A percentile compares a stretch with the other conserved stretches of the same genome.
Evolutionary conservation across 805 yeast genomes (phyloP).

Genomic region (Wickerhamiella cacticola): DNA sequence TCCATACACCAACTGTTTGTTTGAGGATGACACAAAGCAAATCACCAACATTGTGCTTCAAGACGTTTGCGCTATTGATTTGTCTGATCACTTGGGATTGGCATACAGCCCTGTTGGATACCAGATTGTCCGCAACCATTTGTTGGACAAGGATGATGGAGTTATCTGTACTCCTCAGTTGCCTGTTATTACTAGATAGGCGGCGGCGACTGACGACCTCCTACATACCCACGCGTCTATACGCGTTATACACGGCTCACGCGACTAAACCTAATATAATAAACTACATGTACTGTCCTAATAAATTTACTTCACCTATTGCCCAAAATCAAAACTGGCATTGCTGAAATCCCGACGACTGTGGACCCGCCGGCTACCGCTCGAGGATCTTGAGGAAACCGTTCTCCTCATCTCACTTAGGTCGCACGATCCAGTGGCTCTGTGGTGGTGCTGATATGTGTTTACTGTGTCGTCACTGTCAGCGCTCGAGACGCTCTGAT

Average conservation of each 20-base stretch:
- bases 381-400: constrained; percentile 4
- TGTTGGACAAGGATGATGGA: neutral
- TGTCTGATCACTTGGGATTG: constrained; percentile 6
- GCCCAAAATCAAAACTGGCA: neutral
- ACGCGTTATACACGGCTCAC: too few species aligned
- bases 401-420: neutral
- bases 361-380: constrained; percentile 1
- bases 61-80: neutral
- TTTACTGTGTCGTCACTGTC: neutral
- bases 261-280: neutral
- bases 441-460: neutral
- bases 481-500: neutral
- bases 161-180: neutral
- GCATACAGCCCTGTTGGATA: neutral
- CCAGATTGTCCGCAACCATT: constrained; percentile 4
- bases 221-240: too few species aligned
- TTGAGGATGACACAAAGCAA: neutral
- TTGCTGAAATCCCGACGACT: neutral
- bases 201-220: too few species aligned
- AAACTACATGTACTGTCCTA: neutral
- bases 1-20: constrained; percentile 5
- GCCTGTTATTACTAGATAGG: neutral
- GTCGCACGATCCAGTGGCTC: constrained; percentile 4
- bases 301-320: neutral
- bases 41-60: constrained; percentile 4